A percentile compares a stretch with the other conserved stretches of the same genome.
phyloP scores from a whole-genome alignment of 1,284 basidiomycete genomes.

The Vanrija sp. region DNA sequence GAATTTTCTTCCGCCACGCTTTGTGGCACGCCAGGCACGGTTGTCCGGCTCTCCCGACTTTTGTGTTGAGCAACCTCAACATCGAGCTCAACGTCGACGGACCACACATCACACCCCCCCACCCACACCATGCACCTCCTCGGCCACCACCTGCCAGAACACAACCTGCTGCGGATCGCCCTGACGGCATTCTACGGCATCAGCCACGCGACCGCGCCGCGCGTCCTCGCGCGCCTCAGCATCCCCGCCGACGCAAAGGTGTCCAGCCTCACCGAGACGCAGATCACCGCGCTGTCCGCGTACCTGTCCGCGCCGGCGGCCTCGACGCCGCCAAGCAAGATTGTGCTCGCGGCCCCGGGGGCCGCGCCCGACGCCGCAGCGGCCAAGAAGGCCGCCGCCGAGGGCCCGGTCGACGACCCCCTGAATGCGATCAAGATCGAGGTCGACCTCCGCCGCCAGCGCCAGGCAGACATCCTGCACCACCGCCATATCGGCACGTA shows the following conservation, averaged over 20 bases:
- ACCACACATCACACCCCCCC: not conserved
- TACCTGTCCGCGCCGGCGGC: constrained; percentile 55
- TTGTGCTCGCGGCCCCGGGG: constrained; percentile 1
- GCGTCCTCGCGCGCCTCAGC: constrained; percentile 53
- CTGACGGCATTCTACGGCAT: constrained; percentile 56
- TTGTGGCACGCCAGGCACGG: not conserved
- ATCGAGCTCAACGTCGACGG: not conserved
- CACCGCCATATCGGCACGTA: constrained; percentile 54
- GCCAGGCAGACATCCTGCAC: constrained; percentile 54
- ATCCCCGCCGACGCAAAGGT: constrained; percentile 51
- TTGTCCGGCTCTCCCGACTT: not conserved
- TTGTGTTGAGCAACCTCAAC: not conserved
- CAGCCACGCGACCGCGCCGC: constrained; percentile 48
- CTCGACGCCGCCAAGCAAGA: constrained; percentile 19
- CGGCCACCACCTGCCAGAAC: constrained; percentile 52
- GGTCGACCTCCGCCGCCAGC: constrained; percentile 52
- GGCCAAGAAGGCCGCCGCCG: constrained; percentile 3
- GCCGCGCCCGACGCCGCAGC: not conserved
- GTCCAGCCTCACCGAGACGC: constrained; percentile 51
- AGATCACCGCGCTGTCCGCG: constrained; percentile 55
- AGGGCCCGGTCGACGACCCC: constrained; percentile 30
- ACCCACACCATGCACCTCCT: constrained; percentile 47
- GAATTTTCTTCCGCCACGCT: not conserved
- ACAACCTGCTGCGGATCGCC: constrained; percentile 53
- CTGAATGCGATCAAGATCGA: constrained; percentile 54